Conservation (phyloP, 2,329 filamentous ascomycete genomes). For the Rutstroemia sp. region DNA sequence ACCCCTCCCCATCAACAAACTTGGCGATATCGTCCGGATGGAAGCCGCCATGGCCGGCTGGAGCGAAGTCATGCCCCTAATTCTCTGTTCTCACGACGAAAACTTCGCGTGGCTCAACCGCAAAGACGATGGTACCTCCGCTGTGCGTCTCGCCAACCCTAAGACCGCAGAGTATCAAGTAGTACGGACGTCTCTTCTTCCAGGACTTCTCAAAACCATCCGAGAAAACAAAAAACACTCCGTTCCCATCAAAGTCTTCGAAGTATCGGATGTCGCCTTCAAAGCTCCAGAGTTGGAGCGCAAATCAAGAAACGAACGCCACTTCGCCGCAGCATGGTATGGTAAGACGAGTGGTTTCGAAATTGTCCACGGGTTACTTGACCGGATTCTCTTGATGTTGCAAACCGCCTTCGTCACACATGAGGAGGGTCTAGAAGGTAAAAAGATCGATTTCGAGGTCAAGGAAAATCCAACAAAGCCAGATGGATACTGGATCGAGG, state of each 20-base stretch:
- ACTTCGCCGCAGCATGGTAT: conserved; percentile 94
- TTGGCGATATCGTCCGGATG: conserved; percentile 79
- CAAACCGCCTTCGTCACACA: conserved; percentile 71
- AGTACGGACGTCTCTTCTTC: conserved; percentile 77
- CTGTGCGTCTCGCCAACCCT: conserved; percentile 80
- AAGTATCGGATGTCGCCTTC: conserved; percentile 84
- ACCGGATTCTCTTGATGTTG: conserved; percentile 89
- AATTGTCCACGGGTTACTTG: conserved; percentile 86
- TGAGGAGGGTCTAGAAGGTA: conserved; percentile 56
- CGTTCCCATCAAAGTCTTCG: conserved; percentile 87
- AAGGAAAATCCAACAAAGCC: conserved; percentile 48
- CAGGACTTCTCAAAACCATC: conserved; percentile 86
- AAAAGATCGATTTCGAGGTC: conserved; percentile 46
- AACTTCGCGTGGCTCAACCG: conserved; percentile 95
- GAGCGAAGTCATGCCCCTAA: conserved; percentile 93
- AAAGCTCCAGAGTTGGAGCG: conserved; percentile 78
- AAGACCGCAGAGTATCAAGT: conserved; percentile 93
- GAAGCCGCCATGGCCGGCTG: conserved; percentile 93
- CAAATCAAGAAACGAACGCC: conserved; percentile 83
- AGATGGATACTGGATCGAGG: conserved; percentile 88
- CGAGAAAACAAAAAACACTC: conserved; percentile 86
- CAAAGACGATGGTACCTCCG: conserved; percentile 75
- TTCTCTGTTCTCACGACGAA: conserved; percentile 95
- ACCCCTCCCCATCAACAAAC: conserved; percentile 87
- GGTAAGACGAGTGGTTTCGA: conserved; percentile 94